These are phyloP conservation scores for Nemania sp. DNA, from an alignment of 2,329 filamentous ascomycete species.

Conservation along the genomic window DNA sequence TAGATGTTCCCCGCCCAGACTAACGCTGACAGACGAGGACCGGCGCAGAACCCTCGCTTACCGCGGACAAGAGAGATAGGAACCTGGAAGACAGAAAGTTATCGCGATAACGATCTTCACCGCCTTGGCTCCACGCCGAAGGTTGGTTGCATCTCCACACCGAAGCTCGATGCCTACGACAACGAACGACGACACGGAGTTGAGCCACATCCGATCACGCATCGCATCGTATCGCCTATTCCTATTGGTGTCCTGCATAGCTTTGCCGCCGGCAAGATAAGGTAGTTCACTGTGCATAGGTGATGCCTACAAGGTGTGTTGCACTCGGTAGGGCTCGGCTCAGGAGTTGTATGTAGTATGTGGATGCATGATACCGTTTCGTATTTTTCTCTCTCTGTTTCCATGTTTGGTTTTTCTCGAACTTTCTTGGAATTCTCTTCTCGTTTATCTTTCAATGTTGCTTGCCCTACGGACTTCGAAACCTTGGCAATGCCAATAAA, in stretches of 20 bases:
- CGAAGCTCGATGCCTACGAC: too few species aligned
- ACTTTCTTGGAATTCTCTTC: too few species aligned
- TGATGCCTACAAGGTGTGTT: background rate
- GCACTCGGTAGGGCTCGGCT: slow-evolving; percentile 3
- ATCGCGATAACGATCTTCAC: slow-evolving; percentile 14
- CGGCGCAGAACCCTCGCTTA: slow-evolving; percentile 2
- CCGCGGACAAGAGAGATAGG: background rate
- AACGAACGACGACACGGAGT: background rate
- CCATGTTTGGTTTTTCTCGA: too few species aligned
- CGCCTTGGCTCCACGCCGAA: slow-evolving; percentile 6
- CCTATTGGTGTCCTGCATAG: too few species aligned
- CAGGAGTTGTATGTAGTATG: background rate
- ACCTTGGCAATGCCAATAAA: too few species aligned
- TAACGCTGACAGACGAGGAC: background rate
- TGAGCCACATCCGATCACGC: background rate
- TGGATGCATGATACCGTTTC: background rate
- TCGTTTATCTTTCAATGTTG: too few species aligned
- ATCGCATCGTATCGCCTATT: too few species aligned
- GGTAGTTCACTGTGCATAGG: background rate
- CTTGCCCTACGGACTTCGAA: too few species aligned
- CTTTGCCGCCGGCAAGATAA: slow-evolving; percentile 22
- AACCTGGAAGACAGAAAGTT: background rate
- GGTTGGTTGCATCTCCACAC: background rate
- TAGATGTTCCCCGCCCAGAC: background rate
- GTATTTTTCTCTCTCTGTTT: too few species aligned